phyloP scores from a whole-genome alignment of 73 alveolate genomes.

The Urostyla sp. region DNA sequence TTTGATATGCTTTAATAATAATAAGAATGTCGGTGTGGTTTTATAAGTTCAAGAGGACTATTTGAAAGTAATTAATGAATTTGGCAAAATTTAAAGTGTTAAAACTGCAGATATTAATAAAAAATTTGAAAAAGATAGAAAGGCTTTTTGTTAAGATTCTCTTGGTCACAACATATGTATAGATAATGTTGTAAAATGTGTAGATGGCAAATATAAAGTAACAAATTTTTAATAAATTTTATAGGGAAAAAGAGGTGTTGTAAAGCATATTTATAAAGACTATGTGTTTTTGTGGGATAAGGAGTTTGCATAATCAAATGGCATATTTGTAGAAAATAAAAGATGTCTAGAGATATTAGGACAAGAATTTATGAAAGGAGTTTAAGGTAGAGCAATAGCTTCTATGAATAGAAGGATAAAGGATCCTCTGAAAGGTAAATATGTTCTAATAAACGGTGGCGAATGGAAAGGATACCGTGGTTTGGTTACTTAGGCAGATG shows the following conservation, averaged over 20 bases:
- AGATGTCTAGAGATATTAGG: conserved; percentile 76
- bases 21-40: conserved; percentile 79
- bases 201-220: conserved; percentile 74
- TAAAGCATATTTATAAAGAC: conserved; percentile 73
- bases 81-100: conserved; percentile 76
- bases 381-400: conserved; percentile 69
- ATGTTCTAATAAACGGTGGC: conserved; percentile 76
- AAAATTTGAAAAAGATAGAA: conserved; percentile 59
- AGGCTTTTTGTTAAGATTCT: conserved; percentile 73
- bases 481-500: conserved; percentile 73
- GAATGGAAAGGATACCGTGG: conserved; percentile 90
- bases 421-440: conserved; percentile 69
- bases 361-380: conserved; percentile 69
- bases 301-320: conserved; percentile 75
- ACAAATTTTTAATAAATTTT: too few relatives aligned
- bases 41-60: conserved; percentile 75
- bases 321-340: conserved; percentile 75
- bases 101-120: conserved; percentile 76
- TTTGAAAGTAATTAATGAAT: conserved; percentile 75
- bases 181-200: conserved; percentile 84
- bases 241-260: conserved; percentile 81
- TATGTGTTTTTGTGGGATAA: conserved; percentile 79
- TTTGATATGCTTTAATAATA: conserved; percentile 73
- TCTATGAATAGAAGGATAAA: conserved; percentile 59
- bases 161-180: conserved; percentile 76